Percentiles rank a stretch among this genome's conserved stretches.
These are phyloP conservation scores for Moricandia arvensis DNA, from an alignment of 345 rosid genomes.

Conservation along the genomic window DNA sequence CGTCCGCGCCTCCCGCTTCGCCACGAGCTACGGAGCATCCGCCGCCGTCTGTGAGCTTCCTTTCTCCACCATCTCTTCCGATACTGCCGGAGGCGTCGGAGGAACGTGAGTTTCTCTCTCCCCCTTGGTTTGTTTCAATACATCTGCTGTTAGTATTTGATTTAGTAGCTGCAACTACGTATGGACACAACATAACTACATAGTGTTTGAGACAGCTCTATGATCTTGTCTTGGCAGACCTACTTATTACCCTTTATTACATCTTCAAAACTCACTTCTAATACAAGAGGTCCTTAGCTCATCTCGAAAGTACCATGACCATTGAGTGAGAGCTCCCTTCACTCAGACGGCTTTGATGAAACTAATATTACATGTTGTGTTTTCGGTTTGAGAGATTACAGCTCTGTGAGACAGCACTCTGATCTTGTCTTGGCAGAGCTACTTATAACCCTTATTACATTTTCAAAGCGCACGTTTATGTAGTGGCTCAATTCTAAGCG, in stretches of 20 bases:
- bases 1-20: conserved; percentile 93
- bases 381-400: too few relatives aligned
- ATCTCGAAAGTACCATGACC: too few relatives aligned
- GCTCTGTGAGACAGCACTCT: too few relatives aligned
- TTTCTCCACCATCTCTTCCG: conserved; percentile 84
- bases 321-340: too few relatives aligned
- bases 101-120: conserved; percentile 68
- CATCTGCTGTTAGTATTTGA: neutral
- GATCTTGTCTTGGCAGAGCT: neutral
- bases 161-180: neutral
- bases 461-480: neutral
- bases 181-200: neutral
- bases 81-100: conserved; percentile 88
- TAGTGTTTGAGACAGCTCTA: neutral
- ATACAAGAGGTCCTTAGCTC: too few relatives aligned
- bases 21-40: conserved; percentile 78
- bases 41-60: conserved; percentile 98
- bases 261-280: neutral
- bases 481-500: neutral
- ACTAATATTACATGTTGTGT: too few relatives aligned
- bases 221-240: neutral
- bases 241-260: neutral
- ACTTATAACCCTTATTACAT: neutral
- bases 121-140: neutral
- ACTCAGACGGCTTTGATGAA: too few relatives aligned